A percentile compares a stretch with the other conserved stretches of the same genome.
Evolutionary conservation across 2,329 filamentous ascomycete species (phyloP).

Genomic region (Aspergillus ochraceus): DNA sequence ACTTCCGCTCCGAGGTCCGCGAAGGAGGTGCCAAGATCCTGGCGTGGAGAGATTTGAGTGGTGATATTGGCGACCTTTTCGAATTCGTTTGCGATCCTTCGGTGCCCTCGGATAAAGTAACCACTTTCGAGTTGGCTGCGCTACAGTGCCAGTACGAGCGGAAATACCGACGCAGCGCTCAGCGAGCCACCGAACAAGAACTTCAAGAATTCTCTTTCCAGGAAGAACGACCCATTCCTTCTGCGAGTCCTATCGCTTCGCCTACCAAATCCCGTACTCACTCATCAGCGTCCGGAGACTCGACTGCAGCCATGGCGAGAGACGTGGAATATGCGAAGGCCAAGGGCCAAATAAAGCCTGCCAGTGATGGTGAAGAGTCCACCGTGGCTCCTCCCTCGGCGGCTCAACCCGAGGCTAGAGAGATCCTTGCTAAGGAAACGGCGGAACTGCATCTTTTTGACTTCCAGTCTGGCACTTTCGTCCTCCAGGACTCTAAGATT

Average conservation of each 20-base stretch:
- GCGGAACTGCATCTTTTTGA: constrained; percentile 94
- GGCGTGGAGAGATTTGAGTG: constrained; percentile 92
- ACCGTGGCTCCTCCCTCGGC: constrained; percentile 62
- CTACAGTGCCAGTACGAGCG: constrained; percentile 97
- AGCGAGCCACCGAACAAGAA: constrained; percentile 78
- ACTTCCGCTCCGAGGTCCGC: constrained; percentile 80
- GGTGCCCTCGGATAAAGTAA: constrained; percentile 68
- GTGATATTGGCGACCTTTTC: constrained; percentile 91
- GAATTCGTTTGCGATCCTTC: constrained; percentile 91
- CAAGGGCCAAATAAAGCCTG: constrained; percentile 41
- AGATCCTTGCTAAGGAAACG: constrained; percentile 71
- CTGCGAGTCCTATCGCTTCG: constrained; percentile 58
- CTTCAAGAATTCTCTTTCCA: constrained; percentile 79
- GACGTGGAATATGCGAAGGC: constrained; percentile 45
- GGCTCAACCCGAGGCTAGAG: constrained; percentile 65
- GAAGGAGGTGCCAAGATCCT: constrained; percentile 81
- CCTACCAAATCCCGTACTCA: constrained; percentile 40
- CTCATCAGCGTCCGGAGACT: constrained; percentile 40
- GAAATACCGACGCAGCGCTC: constrained; percentile 79
- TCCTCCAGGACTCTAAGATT: constrained; percentile 73
- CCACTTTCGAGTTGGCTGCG: constrained; percentile 78
- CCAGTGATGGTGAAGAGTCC: constrained; percentile 45
- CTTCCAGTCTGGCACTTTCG: constrained; percentile 80
- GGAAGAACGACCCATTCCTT: constrained; percentile 60
- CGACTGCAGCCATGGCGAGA: constrained; percentile 45